phyloP scores from a whole-genome alignment of 1,284 basidiomycete species.

The Cutaneotrichosporon cyanovorans region DNA sequence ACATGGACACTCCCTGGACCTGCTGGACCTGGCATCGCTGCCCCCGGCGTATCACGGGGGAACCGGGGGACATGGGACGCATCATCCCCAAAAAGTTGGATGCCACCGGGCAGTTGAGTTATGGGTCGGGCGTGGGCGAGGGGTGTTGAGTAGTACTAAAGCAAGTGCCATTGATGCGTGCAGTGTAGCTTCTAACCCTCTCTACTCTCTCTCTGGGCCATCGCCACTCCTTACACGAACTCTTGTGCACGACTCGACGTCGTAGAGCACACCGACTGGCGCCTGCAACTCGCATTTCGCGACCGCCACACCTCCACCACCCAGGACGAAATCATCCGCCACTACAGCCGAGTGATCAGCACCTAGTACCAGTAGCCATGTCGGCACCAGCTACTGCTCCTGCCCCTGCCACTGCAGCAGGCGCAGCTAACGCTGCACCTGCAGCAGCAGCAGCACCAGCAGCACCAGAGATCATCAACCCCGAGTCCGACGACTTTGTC shows the following conservation, averaged over 20 bases:
- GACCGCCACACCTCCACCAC: neutral
- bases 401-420: neutral
- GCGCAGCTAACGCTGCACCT: neutral
- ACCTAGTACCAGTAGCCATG: neutral
- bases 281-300: neutral
- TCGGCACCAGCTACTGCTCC: neutral
- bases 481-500: slow-evolving; percentile 40
- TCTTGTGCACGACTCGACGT: slow-evolving; percentile 3
- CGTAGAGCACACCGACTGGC: neutral
- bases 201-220: neutral
- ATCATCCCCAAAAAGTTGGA: slow-evolving; percentile 1
- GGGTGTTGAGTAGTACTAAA: neutral
- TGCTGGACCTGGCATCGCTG: no score
- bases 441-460: neutral
- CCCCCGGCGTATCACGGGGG: slow-evolving; percentile 3
- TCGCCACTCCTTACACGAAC: neutral
- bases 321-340: neutral
- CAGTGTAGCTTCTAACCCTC: neutral
- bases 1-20: no score
- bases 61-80: no score
- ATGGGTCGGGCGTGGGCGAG: slow-evolving; percentile 1
- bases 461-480: slow-evolving; percentile 3
- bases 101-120: neutral
- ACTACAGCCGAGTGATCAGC: neutral
- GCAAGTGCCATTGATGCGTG: neutral